A percentile compares a stretch with the other conserved stretches of the same genome.
phyloP scores from a whole-genome alignment of 805 yeast species.

The Barnettozyma siamensis region DNA sequence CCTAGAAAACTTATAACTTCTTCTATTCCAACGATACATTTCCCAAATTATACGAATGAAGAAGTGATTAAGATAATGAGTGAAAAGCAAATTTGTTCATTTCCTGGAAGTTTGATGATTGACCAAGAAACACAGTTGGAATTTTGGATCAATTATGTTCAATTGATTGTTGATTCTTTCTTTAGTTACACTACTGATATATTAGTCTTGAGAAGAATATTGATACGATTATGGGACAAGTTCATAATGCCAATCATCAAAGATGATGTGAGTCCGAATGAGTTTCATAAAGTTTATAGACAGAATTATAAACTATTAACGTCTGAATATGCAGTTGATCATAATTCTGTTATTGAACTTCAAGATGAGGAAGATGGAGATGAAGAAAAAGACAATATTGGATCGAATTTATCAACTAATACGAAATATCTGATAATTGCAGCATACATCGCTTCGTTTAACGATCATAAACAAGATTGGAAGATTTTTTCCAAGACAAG shows the following conservation, averaged over 20 bases:
- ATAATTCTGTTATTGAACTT: constrained; percentile 2
- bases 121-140: background rate
- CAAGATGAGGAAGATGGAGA: constrained; percentile 10
- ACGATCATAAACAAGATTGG: constrained; percentile 63
- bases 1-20: constrained; percentile 18
- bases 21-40: constrained; percentile 16
- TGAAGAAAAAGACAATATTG: constrained; percentile 7
- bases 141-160: constrained; percentile 22
- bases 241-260: constrained; percentile 16
- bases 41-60: constrained; percentile 15
- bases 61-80: constrained; percentile 11
- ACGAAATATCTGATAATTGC: constrained; percentile 75
- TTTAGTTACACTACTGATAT: constrained; percentile 21
- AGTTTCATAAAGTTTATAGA: constrained; percentile 25
- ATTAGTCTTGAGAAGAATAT: constrained; percentile 12
- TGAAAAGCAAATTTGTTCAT: constrained; percentile 3
- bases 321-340: constrained; percentile 28
- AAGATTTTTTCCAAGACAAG: constrained; percentile 62
- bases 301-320: constrained; percentile 25
- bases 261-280: constrained; percentile 12
- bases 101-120: constrained; percentile 9
- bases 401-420: constrained; percentile 47
- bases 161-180: constrained; percentile 21
- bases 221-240: constrained; percentile 19
- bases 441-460: constrained; percentile 76